Evolutionary conservation across 2,329 filamentous ascomycete genomes (phyloP).

Genomic region (Penicillium thymicola): DNA sequence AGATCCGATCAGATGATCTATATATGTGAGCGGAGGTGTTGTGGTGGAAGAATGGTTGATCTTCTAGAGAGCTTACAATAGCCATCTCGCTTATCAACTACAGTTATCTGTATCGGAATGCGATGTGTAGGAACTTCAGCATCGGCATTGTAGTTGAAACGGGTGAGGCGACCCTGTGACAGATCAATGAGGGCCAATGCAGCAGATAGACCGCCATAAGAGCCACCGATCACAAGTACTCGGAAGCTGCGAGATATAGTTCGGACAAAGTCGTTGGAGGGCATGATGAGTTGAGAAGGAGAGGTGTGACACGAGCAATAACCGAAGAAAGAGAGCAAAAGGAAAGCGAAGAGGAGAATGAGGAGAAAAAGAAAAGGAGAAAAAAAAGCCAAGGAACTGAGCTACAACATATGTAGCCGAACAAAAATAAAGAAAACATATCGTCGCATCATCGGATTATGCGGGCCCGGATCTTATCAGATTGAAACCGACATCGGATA

Average conservation of each 20-base stretch:
- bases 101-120: conserved; percentile 64
- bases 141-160: conserved; percentile 36
- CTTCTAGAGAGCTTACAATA: conserved; percentile 56
- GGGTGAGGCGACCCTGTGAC: conserved; percentile 54
- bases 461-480: conserved; percentile 11
- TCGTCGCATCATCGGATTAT: background rate
- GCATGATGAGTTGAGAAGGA: conserved; percentile 17
- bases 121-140: conserved; percentile 33
- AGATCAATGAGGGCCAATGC: conserved; percentile 67
- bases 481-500: conserved; percentile 11
- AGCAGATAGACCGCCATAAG: conserved; percentile 67
- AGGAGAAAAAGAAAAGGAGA: background rate
- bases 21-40: background rate
- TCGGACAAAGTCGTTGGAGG: conserved; percentile 26
- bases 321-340: background rate
- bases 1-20: conserved; percentile 73
- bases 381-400: background rate
- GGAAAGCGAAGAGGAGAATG: background rate
- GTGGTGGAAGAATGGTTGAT: background rate
- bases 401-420: background rate
- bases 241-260: conserved; percentile 37
- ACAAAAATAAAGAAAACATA: background rate
- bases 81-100: conserved; percentile 79
- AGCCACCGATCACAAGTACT: conserved; percentile 67
- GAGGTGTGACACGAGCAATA: background rate